A percentile compares a stretch with the other conserved stretches of the same genome.
Evolutionary conservation across 139 green algal genomes (phyloP).

Genomic region (Auxenochlorella pyrenoidosa): DNA sequence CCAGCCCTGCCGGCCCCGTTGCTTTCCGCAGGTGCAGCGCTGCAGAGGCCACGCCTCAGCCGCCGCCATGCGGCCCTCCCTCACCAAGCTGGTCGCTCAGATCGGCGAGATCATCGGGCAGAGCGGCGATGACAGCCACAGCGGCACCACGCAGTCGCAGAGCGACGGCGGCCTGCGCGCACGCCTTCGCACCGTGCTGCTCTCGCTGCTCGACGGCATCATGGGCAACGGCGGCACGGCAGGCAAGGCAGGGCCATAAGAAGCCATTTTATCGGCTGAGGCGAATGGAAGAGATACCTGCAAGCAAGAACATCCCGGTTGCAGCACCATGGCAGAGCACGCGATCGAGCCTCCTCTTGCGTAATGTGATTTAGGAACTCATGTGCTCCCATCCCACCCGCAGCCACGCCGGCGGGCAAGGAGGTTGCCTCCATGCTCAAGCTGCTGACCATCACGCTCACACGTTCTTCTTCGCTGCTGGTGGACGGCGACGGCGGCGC

Average conservation of each 20-base stretch:
- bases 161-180: slow-evolving; percentile 8
- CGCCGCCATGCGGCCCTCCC: neutral
- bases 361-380: neutral
- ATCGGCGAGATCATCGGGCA: slow-evolving; percentile 45
- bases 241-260: neutral
- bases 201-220: slow-evolving; percentile 31
- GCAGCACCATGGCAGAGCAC: too few species aligned
- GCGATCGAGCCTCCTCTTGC: neutral
- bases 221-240: neutral
- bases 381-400: neutral
- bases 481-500: slow-evolving; percentile 6
- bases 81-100: slow-evolving; percentile 38
- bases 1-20: too few species aligned
- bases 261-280: too few species aligned
- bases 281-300: too few species aligned
- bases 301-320: too few species aligned
- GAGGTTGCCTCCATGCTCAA: slow-evolving; percentile 47
- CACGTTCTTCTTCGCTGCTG: slow-evolving; percentile 35
- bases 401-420: slow-evolving; percentile 9
- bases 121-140: slow-evolving; percentile 45
- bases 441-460: slow-evolving; percentile 36
- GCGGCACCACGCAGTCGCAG: slow-evolving; percentile 28
- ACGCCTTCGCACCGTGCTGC: slow-evolving; percentile 38
- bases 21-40: too few species aligned
- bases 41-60: too few species aligned